A percentile compares a stretch with the other conserved stretches of the same genome.
These are phyloP conservation scores for Rhazya stricta DNA, from an alignment of 257 asterid species.

Conservation along the genomic window DNA sequence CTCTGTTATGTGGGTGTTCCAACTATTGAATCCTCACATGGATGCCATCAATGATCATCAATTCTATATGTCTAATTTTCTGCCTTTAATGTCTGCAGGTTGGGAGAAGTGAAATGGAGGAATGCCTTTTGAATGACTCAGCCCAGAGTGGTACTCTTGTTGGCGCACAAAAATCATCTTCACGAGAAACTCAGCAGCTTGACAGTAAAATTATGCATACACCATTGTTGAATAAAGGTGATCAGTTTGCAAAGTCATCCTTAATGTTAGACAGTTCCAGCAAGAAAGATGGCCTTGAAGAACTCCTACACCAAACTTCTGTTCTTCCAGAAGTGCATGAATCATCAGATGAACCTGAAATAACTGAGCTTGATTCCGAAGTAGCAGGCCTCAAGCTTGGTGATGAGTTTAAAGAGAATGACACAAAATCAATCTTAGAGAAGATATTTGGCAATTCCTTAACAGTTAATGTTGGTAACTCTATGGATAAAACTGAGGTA, in stretches of 20 bases:
- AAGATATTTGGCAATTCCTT: slow-evolving; percentile 56
- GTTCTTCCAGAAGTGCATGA: slow-evolving; percentile 33
- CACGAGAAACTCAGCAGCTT: slow-evolving; percentile 36
- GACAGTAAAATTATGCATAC: slow-evolving; percentile 31
- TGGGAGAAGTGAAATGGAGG: slow-evolving; percentile 38
- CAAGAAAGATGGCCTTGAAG: slow-evolving; percentile 36
- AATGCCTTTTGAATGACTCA: slow-evolving; percentile 29
- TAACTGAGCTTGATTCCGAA: slow-evolving; percentile 29
- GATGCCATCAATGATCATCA: background rate
- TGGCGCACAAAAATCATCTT: slow-evolving; percentile 30
- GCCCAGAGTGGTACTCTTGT: slow-evolving; percentile 33
- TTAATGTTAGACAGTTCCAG: slow-evolving; percentile 31
- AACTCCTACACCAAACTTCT: slow-evolving; percentile 30
- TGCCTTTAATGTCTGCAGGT: slow-evolving; percentile 38
- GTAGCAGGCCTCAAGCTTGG: slow-evolving; percentile 34
- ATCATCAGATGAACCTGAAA: slow-evolving; percentile 30
- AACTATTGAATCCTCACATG: background rate
- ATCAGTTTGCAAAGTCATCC: slow-evolving; percentile 28
- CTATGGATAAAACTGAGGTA: slow-evolving; percentile 46
- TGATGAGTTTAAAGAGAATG: slow-evolving; percentile 33
- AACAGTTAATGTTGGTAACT: slow-evolving; percentile 31
- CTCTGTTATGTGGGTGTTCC: background rate
- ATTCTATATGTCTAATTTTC: slow-evolving; percentile 6
- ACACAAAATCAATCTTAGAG: slow-evolving; percentile 50
- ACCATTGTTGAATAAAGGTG: slow-evolving; percentile 32